A percentile compares a stretch with the other conserved stretches of the same genome.
Conservation (phyloP, 441 rosid genomes). For the Populus tomentosa region DNA sequence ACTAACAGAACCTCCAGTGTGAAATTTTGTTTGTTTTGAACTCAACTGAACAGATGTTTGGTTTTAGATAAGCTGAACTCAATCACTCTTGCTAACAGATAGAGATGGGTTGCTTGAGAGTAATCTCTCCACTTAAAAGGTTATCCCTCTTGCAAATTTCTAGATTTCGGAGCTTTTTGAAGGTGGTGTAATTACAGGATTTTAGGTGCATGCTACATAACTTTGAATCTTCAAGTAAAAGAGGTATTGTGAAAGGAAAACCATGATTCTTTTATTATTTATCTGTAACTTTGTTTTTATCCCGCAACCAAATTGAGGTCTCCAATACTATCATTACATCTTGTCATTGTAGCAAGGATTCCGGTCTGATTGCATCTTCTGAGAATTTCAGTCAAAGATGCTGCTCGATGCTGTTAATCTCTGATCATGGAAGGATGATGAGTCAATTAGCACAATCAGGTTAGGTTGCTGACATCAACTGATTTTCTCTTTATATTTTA, state of each 20-base stretch:
- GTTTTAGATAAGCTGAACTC: background rate
- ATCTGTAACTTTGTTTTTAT: background rate
- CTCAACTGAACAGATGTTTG: background rate
- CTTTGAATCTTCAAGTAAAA: background rate
- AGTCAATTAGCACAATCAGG: background rate
- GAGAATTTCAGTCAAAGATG: conserved; percentile 1
- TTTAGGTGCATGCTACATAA: background rate
- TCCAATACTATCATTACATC: background rate
- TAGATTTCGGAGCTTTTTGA: background rate
- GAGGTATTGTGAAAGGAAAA: background rate
- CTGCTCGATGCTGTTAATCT: background rate
- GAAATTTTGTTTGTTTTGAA: background rate
- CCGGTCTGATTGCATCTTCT: background rate
- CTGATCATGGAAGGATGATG: background rate
- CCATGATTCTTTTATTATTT: background rate
- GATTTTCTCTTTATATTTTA: background rate
- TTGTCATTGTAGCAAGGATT: background rate
- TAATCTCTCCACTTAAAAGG: background rate
- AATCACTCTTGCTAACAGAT: background rate
- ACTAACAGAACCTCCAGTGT: background rate
- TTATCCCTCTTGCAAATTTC: background rate
- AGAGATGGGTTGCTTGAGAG: background rate
- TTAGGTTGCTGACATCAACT: conserved; percentile 1
- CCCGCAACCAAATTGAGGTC: background rate
- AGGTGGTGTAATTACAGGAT: background rate